Percentiles rank a stretch among this genome's conserved stretches.
Conservation (phyloP, 2,329 filamentous ascomycete species). For the Pyrenophora tritici-repentis region DNA sequence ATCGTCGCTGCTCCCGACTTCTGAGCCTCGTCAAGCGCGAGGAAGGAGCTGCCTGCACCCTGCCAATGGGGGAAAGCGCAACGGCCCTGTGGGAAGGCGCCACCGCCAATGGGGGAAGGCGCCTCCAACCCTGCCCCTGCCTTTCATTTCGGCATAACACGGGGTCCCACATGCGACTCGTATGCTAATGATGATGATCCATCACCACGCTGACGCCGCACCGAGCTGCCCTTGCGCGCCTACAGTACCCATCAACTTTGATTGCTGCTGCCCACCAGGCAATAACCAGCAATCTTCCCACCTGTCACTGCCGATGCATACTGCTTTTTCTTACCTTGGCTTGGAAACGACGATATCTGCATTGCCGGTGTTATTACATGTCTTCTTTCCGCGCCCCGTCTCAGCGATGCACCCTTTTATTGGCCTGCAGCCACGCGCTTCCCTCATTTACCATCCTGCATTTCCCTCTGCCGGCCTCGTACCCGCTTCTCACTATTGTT, state of each 20-base stretch:
- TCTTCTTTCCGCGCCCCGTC: too few species aligned
- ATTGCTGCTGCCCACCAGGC: slow-evolving; percentile 16
- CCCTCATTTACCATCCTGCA: too few species aligned
- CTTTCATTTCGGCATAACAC: slow-evolving; percentile 25
- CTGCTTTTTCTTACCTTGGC: too few species aligned
- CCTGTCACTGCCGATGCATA: too few species aligned
- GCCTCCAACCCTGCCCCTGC: slow-evolving; percentile 13
- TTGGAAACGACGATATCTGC: too few species aligned
- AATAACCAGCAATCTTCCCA: slow-evolving; percentile 5
- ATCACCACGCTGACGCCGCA: slow-evolving; percentile 16
- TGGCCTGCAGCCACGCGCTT: slow-evolving; percentile 31
- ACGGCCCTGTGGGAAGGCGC: too few species aligned
- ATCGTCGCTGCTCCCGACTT: not conserved
- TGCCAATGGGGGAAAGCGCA: slow-evolving; percentile 18
- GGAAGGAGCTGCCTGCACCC: not conserved
- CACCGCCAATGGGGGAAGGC: slow-evolving; percentile 10
- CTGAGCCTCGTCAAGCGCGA: not conserved
- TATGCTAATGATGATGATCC: slow-evolving; percentile 7
- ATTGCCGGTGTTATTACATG: too few species aligned
- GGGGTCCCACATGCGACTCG: slow-evolving; percentile 8
- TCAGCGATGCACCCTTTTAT: slow-evolving; percentile 17
- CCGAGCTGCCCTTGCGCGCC: not conserved
- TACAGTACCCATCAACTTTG: slow-evolving; percentile 16
- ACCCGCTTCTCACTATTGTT: slow-evolving; percentile 11
- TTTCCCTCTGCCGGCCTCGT: too few species aligned